Conservation (phyloP, 2,329 filamentous ascomycete genomes). For the Drechslerella dactyloides region DNA sequence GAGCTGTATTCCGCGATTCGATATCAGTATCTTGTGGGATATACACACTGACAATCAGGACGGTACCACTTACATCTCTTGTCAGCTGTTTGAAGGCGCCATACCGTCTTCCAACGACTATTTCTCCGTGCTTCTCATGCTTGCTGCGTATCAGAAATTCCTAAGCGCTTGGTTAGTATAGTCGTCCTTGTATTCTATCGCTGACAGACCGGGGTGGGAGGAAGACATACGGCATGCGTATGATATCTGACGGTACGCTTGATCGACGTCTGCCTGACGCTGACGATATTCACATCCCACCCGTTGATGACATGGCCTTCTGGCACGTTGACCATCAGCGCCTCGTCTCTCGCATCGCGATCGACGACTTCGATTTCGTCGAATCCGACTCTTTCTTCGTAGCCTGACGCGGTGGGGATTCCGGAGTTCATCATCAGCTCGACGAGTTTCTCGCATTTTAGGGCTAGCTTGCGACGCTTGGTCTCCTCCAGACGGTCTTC, state of each 20-base stretch:
- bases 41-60: not conserved
- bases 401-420: conserved; percentile 91
- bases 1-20: conserved; percentile 59
- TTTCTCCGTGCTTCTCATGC: conserved; percentile 73
- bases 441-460: conserved; percentile 92
- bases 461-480: conserved; percentile 87
- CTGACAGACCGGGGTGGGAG: not conserved
- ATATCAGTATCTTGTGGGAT: not conserved
- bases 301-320: conserved; percentile 92
- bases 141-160: conserved; percentile 91
- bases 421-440: conserved; percentile 99
- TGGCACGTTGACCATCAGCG: conserved; percentile 82
- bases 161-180: conserved; percentile 59
- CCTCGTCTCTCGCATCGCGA: conserved; percentile 86
- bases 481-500: conserved; percentile 96
- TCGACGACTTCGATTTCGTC: conserved; percentile 97
- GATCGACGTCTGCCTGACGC: conserved; percentile 77
- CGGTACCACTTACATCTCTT: conserved; percentile 62
- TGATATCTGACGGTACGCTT: conserved; percentile 89
- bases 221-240: conserved; percentile 76
- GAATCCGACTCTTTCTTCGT: conserved; percentile 95
- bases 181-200: not conserved
- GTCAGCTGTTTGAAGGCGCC: conserved; percentile 84
- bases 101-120: conserved; percentile 83
- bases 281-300: conserved; percentile 96